Evolutionary conservation across 305 asterid genomes (phyloP).

Genomic region (Euphrasia arctica): DNA sequence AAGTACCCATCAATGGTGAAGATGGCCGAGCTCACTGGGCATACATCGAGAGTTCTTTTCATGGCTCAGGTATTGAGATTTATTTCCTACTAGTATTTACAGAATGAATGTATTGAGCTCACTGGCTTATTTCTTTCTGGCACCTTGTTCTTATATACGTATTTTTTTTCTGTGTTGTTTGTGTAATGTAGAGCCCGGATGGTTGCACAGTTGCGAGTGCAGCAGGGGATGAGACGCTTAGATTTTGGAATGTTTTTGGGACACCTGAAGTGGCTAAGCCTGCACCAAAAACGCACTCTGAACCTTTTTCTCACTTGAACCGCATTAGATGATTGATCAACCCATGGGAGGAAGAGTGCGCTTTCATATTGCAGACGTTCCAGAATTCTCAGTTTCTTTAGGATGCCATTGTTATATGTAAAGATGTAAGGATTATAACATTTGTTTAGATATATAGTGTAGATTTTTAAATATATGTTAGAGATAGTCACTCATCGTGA

Average conservation of each 20-base stretch:
- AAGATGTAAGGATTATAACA: background rate
- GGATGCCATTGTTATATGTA: no score
- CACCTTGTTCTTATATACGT: background rate
- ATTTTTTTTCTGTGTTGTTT: background rate
- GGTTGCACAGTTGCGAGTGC: slow-evolving; percentile 76
- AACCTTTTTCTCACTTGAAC: slow-evolving; percentile 54
- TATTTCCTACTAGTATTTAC: no score
- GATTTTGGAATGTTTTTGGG: slow-evolving; percentile 79
- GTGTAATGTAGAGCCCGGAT: slow-evolving; percentile 46
- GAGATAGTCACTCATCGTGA: slow-evolving; percentile 10
- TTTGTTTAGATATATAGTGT: background rate
- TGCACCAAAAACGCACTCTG: slow-evolving; percentile 44
- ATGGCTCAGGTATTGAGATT: slow-evolving; percentile 43
- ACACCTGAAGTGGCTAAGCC: slow-evolving; percentile 60
- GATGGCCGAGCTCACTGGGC: slow-evolving; percentile 67
- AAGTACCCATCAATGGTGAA: slow-evolving; percentile 81
- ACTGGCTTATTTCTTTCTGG: background rate
- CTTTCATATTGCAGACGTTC: background rate
- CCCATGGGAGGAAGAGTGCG: background rate
- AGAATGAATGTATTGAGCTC: background rate
- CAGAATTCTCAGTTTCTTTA: background rate
- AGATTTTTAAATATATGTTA: background rate
- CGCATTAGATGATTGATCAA: slow-evolving; percentile 42
- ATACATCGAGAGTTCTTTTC: slow-evolving; percentile 69
- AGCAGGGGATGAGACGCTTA: slow-evolving; percentile 64